A percentile compares a stretch with the other conserved stretches of the same genome.
Conservation (phyloP, 345 rosid genomes). For the Eucalyptus sp. region DNA sequence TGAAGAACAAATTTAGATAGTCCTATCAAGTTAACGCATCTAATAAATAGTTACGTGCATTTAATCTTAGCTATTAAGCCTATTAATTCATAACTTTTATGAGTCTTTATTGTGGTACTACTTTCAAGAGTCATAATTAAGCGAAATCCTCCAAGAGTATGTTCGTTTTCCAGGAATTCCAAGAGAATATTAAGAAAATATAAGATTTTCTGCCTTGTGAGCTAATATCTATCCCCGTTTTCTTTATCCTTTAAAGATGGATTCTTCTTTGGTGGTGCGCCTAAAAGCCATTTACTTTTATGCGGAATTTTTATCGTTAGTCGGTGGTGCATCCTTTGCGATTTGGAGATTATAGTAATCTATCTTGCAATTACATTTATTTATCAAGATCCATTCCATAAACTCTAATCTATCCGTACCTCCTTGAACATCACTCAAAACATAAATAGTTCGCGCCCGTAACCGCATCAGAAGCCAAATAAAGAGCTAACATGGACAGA, state of each 20-base stretch:
- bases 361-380: neutral
- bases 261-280: neutral
- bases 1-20: too few relatives aligned
- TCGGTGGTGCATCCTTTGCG: neutral
- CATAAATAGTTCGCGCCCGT: too few relatives aligned
- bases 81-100: too few relatives aligned
- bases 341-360: neutral
- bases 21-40: too few relatives aligned
- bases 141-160: too few relatives aligned
- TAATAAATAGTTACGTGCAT: too few relatives aligned
- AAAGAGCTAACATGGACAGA: too few relatives aligned
- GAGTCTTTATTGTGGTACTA: too few relatives aligned
- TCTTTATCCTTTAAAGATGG: neutral
- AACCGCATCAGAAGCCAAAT: too few relatives aligned
- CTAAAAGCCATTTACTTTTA: neutral
- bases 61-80: too few relatives aligned
- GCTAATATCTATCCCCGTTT: neutral
- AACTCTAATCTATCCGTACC: neutral
- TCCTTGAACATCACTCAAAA: neutral
- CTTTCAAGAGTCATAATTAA: too few relatives aligned
- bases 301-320: neutral
- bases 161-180: too few relatives aligned
- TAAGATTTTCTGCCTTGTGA: neutral
- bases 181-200: neutral
- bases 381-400: neutral